These are phyloP conservation scores for Candida adriatica DNA, from an alignment of 805 yeast species.

Conservation along the genomic window DNA sequence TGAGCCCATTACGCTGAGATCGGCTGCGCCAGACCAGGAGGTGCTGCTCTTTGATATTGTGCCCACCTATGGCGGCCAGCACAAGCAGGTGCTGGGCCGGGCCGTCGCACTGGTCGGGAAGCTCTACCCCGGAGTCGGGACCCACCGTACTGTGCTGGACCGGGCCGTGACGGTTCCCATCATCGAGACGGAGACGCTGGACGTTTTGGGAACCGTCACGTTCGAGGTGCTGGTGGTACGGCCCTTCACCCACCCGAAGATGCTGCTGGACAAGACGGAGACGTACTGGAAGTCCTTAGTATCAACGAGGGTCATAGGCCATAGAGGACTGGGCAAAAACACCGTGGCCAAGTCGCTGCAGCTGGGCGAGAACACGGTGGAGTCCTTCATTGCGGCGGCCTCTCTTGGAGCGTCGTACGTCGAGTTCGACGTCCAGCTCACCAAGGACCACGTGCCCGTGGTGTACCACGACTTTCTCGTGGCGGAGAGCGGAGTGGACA, in stretches of 20 bases:
- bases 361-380: conserved; percentile 92
- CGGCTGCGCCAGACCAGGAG: conserved; percentile 46
- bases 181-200: conserved; percentile 62
- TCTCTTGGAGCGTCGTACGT: conserved; percentile 94
- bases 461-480: conserved; percentile 92
- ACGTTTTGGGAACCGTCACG: conserved; percentile 66
- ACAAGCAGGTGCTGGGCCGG: conserved; percentile 58
- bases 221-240: conserved; percentile 69
- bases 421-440: conserved; percentile 93
- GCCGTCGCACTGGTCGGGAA: conserved; percentile 70
- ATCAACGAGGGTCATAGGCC: conserved; percentile 89
- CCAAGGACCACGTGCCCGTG: conserved; percentile 87
- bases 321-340: conserved; percentile 92
- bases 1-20: conserved; percentile 68
- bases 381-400: conserved; percentile 93
- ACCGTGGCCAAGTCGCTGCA: conserved; percentile 69
- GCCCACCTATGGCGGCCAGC: conserved; percentile 67
- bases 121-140: conserved; percentile 61
- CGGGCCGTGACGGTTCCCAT: conserved; percentile 68
- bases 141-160: conserved; percentile 57
- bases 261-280: conserved; percentile 58
- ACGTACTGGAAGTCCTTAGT: conserved; percentile 90
- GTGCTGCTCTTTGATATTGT: conserved; percentile 75
- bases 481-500: conserved; percentile 92
- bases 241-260: conserved; percentile 65